Evolutionary conservation across 768 basidiomycete species (phyloP).

Genomic region (Boletus tylopilopsis): DNA sequence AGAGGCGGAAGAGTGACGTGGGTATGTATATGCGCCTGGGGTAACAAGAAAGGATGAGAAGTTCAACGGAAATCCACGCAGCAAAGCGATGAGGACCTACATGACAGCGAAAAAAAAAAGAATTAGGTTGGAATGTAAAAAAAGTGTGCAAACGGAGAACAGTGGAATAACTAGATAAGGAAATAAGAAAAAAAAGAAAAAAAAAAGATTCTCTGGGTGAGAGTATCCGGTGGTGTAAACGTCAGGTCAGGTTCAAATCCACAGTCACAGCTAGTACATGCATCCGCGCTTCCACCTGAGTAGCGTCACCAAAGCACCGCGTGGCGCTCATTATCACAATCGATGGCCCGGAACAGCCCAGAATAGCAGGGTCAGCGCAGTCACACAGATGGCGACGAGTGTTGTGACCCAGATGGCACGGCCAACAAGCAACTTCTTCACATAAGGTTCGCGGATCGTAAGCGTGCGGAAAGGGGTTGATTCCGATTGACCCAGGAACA

Average conservation of each 20-base stretch:
- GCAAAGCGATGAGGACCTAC: slow-evolving; percentile 19
- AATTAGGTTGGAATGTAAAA: slow-evolving; percentile 27
- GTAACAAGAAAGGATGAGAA: slow-evolving; percentile 20
- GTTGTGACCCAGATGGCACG: slow-evolving; percentile 90
- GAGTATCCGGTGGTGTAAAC: slow-evolving; percentile 18
- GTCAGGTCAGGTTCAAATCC: slow-evolving; percentile 17
- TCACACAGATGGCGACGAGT: slow-evolving; percentile 71
- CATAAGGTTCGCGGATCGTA: slow-evolving; percentile 89
- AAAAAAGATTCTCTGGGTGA: slow-evolving; percentile 18
- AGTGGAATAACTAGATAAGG: slow-evolving; percentile 27
- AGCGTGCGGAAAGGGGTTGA: slow-evolving; percentile 96
- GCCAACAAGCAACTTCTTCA: slow-evolving; percentile 83
- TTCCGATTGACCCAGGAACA: slow-evolving; percentile 91
- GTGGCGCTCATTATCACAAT: slow-evolving; percentile 42
- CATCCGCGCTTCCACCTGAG: slow-evolving; percentile 5
- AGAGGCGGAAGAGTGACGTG: slow-evolving; percentile 8
- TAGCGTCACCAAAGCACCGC: slow-evolving; percentile 4
- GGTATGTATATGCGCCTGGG: slow-evolving; percentile 24
- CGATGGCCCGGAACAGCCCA: slow-evolving; percentile 95
- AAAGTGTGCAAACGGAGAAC: slow-evolving; percentile 16
- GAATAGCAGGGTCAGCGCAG: slow-evolving; percentile 85
- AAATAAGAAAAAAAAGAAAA: slow-evolving; percentile 26
- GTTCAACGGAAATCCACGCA: slow-evolving; percentile 11
- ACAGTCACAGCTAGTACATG: slow-evolving; percentile 7
- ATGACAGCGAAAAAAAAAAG: slow-evolving; percentile 19